phyloP scores from a whole-genome alignment of 768 basidiomycete species.

The Mycena chlorophos region DNA sequence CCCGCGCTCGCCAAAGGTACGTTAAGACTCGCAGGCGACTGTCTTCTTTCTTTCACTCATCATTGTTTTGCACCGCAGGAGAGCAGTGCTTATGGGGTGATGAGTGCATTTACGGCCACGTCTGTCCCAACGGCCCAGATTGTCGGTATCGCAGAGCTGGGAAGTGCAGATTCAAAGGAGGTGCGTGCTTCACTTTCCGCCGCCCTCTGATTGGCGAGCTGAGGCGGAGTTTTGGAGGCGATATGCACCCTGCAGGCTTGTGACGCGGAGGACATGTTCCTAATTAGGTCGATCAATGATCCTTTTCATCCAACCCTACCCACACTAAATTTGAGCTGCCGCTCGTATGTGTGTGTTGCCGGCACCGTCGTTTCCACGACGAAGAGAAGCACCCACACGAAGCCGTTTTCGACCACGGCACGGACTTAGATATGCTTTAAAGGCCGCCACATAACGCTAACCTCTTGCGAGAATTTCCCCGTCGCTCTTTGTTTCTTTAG shows the following conservation, averaged over 20 bases:
- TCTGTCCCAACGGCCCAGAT: constrained; percentile 45
- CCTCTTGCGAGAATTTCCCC: constrained; percentile 29
- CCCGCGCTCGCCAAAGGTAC: too few species aligned
- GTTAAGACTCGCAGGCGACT: too few species aligned
- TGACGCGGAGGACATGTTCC: neutral
- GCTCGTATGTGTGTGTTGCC: too few species aligned
- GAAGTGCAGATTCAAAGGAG: constrained; percentile 62
- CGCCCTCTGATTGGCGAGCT: constrained; percentile 8
- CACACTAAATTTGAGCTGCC: too few species aligned
- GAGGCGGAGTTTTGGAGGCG: constrained; percentile 28
- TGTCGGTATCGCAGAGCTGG: constrained; percentile 54
- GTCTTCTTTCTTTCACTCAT: constrained; percentile 21
- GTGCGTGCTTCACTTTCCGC: constrained; percentile 35
- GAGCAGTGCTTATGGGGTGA: constrained; percentile 61
- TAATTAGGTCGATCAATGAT: too few species aligned
- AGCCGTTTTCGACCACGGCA: too few species aligned
- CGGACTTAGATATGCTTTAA: constrained; percentile 34
- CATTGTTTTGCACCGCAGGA: constrained; percentile 35
- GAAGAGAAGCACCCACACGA: too few species aligned
- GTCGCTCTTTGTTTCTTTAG: constrained; percentile 37
- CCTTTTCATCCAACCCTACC: too few species aligned
- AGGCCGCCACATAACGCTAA: constrained; percentile 39
- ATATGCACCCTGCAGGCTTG: constrained; percentile 37
- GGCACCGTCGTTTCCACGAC: too few species aligned
- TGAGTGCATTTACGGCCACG: constrained; percentile 55